Base-by-base conservation (phyloP, 495 filamentous ascomycete species). In the Tuber magnatum region DNA sequence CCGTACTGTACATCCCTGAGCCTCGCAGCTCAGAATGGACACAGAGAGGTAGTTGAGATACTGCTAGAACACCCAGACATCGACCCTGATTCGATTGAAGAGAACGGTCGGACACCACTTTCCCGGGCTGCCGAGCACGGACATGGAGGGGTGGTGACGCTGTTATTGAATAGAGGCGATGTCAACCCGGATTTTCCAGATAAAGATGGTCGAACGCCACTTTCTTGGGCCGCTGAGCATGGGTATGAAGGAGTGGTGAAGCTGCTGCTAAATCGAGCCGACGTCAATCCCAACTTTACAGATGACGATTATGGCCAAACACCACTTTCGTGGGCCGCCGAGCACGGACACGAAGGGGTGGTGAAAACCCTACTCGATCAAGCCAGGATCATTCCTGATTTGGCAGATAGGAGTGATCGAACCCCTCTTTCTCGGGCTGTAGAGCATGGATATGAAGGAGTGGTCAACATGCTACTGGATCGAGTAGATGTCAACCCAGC, bases 81-180 rank as follows among this genome's bases (percentile, higher is more conserved):
- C 28, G 42, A 81, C 48, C 65, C 76, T 10, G 56, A 83, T 43
- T 40, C 39, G 39, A 40, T 40, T 65, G 39, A 72, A 3, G 40
- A 9, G 0, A 10, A 32, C 48, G 28, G 44, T 24, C 80, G 78
- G 43, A 85, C 82, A 22, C 82, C 85, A 40, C 81, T 87, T 68
- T 83, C 78, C 14, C 82, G 71, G 76, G 85, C 85, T 35, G 83
- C 84, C 38, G 76, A 74, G 73, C 74, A 75, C 12, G 85, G 84
- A 20, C 78, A 86, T 73, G 79, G 82, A 68, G 82, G 71, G 14
- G 75, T 83, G 4, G 69, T 82, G 39, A 69, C 74, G 71, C 8
- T 75, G 39, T 75, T 83, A 38, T 61, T 83, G 9, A 32, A 18
- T 22, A 70, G 74, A 16, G 70, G 68, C 14, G 46, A 65, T n/a